phyloP scores from a whole-genome alignment of 768 basidiomycete species.

The Hygrocybe coccinea region DNA sequence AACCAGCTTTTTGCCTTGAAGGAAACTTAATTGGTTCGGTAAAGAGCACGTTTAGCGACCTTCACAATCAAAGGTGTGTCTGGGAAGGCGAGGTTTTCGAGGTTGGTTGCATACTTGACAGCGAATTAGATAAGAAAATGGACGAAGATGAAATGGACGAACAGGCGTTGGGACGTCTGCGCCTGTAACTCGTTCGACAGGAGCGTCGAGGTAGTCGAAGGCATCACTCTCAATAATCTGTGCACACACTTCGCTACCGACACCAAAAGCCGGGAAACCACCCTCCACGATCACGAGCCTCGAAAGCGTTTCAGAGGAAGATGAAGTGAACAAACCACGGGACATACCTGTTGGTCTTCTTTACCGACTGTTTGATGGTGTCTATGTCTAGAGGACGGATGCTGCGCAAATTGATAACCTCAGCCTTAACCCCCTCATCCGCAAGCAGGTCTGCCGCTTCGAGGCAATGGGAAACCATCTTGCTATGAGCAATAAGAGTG shows the following conservation, averaged over 20 bases:
- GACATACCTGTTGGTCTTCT: constrained; percentile 92
- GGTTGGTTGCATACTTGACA: constrained; percentile 77
- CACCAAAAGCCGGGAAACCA: constrained; percentile 97
- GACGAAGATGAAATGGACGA: constrained; percentile 27
- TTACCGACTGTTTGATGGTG: constrained; percentile 93
- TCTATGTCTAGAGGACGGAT: constrained; percentile 98
- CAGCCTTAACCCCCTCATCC: constrained; percentile 96
- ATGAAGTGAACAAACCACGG: not conserved
- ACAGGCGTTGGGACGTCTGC: constrained; percentile 97
- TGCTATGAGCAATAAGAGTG: constrained; percentile 96
- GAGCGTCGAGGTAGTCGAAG: constrained; percentile 97
- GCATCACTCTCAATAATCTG: constrained; percentile 97
- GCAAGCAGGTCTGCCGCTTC: constrained; percentile 91
- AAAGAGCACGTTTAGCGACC: constrained; percentile 90
- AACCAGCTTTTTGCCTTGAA: not conserved
- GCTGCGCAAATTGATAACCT: constrained; percentile 94
- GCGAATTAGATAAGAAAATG: constrained; percentile 5
- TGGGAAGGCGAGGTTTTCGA: constrained; percentile 92
- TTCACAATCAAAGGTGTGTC: constrained; percentile 86
- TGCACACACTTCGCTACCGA: constrained; percentile 97
- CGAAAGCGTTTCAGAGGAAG: constrained; percentile 7
- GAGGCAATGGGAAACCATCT: constrained; percentile 92
- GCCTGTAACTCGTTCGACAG: constrained; percentile 95
- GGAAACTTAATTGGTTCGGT: constrained; percentile 68
- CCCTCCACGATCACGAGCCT: constrained; percentile 94